Evolutionary conservation across 441 rosid species (phyloP), one percentile per base, ranked within the genome.

Genomic region (Biscutella laevigata): DNA sequence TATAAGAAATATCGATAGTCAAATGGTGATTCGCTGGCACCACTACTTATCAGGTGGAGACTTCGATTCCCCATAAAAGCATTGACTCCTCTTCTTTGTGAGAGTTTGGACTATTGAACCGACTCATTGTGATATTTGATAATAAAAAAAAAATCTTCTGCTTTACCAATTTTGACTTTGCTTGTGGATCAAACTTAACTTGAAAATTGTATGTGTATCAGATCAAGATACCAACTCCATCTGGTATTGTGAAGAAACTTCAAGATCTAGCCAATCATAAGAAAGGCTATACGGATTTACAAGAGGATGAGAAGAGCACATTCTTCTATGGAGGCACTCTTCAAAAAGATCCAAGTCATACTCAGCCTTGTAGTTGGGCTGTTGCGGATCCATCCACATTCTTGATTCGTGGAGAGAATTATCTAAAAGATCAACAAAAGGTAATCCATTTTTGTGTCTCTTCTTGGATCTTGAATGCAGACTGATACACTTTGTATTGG

Each of bases 381-480:
- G 43, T 55, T 2, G 82, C 80, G 0, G 94, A 88, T 62, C 84
- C 97, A 62, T 80, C 90, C 0, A 41, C 83, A 3, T 92, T 80
- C 74, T 66, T 86, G 71, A 72, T 92, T 46, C 97, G 97, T 3
- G 94, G 95, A 64, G 56, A 67, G 49, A 86, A 65, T 62, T 88
- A 86, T 64, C 53, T 86, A 43, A 65, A 68, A 34, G 94, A 92
- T 69, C 69, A 56, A 2, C 68, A 63, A 43, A 92, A 92, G 94
- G 98, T 88, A 73, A 26, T 14, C 42, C 35, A 27, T 26, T 32
- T 6, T 10, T 21, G 11, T 21, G 8, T 37, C n/a, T 14, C 34
- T 51, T 51, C 29, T 28, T 37, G 48, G 53, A 38, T 45, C 10
- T 45, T 9, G 8, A 8, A 16, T 10, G 9, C 30, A 41, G 1